These are phyloP conservation scores for Arabidopsis arenosa DNA, from an alignment of 345 rosid genomes.

Conservation along the genomic window DNA sequence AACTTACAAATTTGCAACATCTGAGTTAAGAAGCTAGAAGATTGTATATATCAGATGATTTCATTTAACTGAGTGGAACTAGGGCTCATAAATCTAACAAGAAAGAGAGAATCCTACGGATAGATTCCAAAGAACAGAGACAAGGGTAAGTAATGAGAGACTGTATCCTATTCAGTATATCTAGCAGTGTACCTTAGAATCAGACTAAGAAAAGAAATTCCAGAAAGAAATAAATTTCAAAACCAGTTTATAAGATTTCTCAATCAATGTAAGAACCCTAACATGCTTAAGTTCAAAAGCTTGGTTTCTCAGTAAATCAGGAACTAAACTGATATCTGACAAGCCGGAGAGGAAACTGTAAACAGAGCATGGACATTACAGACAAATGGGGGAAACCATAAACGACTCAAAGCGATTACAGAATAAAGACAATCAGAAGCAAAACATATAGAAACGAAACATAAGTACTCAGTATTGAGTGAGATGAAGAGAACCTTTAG, in stretches of 20 bases:
- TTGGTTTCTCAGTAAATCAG: not conserved
- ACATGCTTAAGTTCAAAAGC: not conserved
- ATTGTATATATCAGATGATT: not conserved
- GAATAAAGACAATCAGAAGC: not conserved
- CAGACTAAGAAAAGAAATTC: not conserved
- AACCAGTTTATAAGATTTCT: not conserved
- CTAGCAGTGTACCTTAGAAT: not conserved
- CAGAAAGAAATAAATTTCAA: not conserved
- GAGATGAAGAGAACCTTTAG: not conserved
- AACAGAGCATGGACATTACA: not conserved
- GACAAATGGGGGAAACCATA: not conserved
- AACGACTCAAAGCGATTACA: not conserved
- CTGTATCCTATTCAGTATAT: not conserved
- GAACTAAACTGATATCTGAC: not conserved
- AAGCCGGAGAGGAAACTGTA: not conserved
- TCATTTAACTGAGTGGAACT: not conserved
- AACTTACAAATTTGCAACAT: not conserved
- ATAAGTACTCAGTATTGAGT: not conserved
- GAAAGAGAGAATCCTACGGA: not conserved
- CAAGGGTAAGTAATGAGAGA: not conserved
- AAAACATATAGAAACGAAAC: not conserved
- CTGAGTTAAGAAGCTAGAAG: not conserved
- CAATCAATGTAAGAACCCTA: not conserved
- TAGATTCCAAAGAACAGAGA: not conserved
- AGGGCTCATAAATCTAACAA: not conserved